A percentile compares a stretch with the other conserved stretches of the same genome.
Conservation (phyloP, 78 protist genomes). For the Monocercomonoides exilis region DNA sequence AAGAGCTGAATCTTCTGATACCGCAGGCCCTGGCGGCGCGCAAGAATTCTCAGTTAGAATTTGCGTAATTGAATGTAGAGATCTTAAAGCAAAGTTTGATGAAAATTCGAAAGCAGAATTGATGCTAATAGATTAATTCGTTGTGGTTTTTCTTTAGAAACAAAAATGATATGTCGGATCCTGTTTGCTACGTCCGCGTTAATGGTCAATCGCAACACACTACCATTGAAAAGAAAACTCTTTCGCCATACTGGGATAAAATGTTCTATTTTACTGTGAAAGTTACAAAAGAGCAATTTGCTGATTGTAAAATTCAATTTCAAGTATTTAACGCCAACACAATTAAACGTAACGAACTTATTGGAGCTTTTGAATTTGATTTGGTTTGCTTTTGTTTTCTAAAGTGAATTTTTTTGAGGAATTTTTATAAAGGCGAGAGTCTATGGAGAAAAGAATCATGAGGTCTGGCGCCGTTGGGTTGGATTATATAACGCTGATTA, state of each 20-base stretch:
- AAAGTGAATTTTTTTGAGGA: too few relatives aligned
- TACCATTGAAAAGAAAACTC: constrained; percentile 3
- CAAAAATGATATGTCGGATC: constrained; percentile 17
- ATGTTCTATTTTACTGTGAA: not conserved
- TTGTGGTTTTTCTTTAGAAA: not conserved
- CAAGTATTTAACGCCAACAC: constrained; percentile 30
- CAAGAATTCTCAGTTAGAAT: constrained; percentile 4
- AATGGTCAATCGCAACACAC: not conserved
- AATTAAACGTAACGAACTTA: constrained; percentile 25
- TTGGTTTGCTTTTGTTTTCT: constrained; percentile 1
- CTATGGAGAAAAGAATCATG: not conserved
- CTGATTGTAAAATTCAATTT: not conserved
- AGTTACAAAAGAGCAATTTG: constrained; percentile 3
- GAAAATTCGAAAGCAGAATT: not conserved
- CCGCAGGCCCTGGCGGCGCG: too few relatives aligned
- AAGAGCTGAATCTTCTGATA: too few relatives aligned
- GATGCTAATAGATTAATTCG: not conserved
- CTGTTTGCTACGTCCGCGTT: not conserved
- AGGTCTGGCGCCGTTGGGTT: not conserved
- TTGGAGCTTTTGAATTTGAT: constrained; percentile 31
- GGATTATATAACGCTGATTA: not conserved
- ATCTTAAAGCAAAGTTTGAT: constrained; percentile 22
- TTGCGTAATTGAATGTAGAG: constrained; percentile 1
- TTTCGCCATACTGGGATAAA: not conserved
- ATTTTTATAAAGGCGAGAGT: not conserved